Conservation (phyloP, 208 protist species). For the Crithidia expoeki region DNA sequence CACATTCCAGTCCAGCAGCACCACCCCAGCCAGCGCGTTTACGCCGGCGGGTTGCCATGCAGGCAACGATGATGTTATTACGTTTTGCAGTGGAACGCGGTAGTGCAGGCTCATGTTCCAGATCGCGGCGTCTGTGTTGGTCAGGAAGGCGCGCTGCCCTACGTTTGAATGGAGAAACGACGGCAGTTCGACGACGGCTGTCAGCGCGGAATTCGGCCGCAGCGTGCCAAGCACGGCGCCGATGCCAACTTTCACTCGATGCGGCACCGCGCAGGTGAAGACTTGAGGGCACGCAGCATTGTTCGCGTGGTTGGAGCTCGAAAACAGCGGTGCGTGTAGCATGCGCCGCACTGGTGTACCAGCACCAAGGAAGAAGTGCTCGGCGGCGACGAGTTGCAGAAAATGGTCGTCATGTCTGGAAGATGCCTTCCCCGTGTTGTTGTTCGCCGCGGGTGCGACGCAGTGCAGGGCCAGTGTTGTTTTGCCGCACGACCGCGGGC, state of each 20-base stretch:
- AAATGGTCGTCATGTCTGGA: slow-evolving; percentile 1
- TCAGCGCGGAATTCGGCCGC: slow-evolving; percentile 55
- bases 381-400: slow-evolving; percentile 55
- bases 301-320: too few relatives aligned
- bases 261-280: slow-evolving; percentile 40
- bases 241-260: slow-evolving; percentile 48
- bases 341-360: slow-evolving; percentile 29
- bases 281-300: not conserved
- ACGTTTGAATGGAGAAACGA: slow-evolving; percentile 18
- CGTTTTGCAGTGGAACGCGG: slow-evolving; percentile 42
- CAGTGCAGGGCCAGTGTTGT: slow-evolving; percentile 83
- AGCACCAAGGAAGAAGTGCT: slow-evolving; percentile 55
- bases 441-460: slow-evolving; percentile 23
- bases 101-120: slow-evolving; percentile 61
- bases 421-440: not conserved
- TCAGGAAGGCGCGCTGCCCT: slow-evolving; percentile 36
- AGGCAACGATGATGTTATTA: slow-evolving; percentile 13
- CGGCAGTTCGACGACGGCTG: slow-evolving; percentile 13
- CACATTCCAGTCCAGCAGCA: slow-evolving; percentile 68
- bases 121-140: slow-evolving; percentile 51
- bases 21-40: slow-evolving; percentile 44
- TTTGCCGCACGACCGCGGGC: slow-evolving; percentile 62
- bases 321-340: slow-evolving; percentile 16
- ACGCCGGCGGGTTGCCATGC: slow-evolving; percentile 51
- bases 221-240: slow-evolving; percentile 73